A percentile compares a stretch with the other conserved stretches of the same genome.
Conservation (phyloP, 495 filamentous ascomycete species). For the Haplographium delicatum region DNA sequence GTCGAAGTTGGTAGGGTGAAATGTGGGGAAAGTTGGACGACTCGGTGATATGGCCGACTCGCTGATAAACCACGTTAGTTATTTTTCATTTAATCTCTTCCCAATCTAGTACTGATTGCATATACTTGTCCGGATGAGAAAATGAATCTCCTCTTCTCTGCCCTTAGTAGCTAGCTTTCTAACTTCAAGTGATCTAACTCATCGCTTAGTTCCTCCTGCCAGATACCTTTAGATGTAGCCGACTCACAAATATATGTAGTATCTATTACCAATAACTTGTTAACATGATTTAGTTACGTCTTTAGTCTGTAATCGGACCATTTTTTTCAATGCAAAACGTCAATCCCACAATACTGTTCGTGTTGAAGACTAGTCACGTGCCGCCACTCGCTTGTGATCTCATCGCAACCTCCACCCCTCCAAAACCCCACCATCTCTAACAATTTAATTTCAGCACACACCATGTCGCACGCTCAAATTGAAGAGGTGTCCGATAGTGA, state of each 20-base stretch:
- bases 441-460: constrained; percentile 11
- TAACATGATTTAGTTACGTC: constrained; percentile 1
- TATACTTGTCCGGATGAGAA: no score
- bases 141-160: no score
- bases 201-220: neutral
- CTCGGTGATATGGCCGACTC: no score
- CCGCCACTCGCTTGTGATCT: neutral
- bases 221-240: neutral
- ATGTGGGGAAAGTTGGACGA: no score
- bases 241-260: neutral
- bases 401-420: constrained; percentile 8
- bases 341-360: neutral
- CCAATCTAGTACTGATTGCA: no score
- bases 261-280: neutral
- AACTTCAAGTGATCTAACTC: neutral
- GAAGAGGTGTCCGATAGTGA: constrained; percentile 88
- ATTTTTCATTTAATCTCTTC: no score
- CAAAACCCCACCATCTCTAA: constrained; percentile 9
- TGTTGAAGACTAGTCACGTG: neutral
- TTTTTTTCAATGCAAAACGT: constrained; percentile 5
- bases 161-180: no score
- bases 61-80: no score
- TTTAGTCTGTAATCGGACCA: neutral
- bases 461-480: constrained; percentile 80
- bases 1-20: no score